Base-by-base conservation (phyloP, 176 grass and related monocot genomes). In the Cocos nucifera region DNA sequence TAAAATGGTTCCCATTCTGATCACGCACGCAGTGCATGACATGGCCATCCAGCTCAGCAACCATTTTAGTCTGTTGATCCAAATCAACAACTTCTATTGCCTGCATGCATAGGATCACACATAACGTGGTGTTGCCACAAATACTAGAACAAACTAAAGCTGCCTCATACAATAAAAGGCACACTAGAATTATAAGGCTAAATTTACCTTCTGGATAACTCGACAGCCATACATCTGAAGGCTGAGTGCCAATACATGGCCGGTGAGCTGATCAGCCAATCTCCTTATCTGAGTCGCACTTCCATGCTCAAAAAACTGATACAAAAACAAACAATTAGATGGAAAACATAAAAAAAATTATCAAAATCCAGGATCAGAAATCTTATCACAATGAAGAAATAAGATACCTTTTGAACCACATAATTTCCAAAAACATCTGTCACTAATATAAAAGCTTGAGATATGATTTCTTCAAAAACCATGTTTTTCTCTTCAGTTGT, bases 371-470 rank as follows among this genome's bases (percentile, higher is more conserved):
- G 32, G 32, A 35, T 35, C 32, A 35, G 32, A 35, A 9, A 35
- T 35, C 32, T 35, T 6, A 35, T 9, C 7, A 35, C 32, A 35
- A 35, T 35, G 7, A 9, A 66, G 4, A 59, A 60, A 50, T 19
- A 61, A 54, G 51, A 35, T 80, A 95, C 89, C 89, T 95, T 95
- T 51, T 95, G 89, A 55, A 95, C 84, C 58, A 95, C 89, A 68
- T 95, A 95, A 68, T 95, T 95, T 72, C 89, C 89, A 56, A 95
- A 95, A 60, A 95, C 89, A 77, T 95, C 85, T 54, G 89, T 95
- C 84, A 95, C 85, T 44, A 88, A 76, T 67, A 62, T 82, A 48
- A 95, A 71, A 50, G 84, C 81, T 52, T 82, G 81, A 59, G 89
- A 85, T 85, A 95, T 85, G 22, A 95, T 88, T 73, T 95, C 89